Conservation (phyloP, 495 filamentous ascomycete genomes). For the Daldinia childiae region DNA sequence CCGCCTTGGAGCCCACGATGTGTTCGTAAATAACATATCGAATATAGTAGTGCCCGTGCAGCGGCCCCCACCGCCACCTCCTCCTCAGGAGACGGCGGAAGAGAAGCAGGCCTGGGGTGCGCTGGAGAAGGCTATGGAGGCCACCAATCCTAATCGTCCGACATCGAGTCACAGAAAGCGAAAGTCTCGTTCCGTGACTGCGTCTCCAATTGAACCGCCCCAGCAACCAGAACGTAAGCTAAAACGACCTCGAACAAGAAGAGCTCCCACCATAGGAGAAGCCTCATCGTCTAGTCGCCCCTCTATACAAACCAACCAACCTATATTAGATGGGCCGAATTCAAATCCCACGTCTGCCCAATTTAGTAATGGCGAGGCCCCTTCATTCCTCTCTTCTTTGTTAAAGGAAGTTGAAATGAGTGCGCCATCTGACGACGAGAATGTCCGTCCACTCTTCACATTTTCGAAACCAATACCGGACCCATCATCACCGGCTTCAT, state of each 20-base stretch:
- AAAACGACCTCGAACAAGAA: constrained; percentile 80
- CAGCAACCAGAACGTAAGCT: constrained; percentile 76
- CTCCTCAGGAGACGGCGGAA: constrained; percentile 75
- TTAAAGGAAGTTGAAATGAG: constrained; percentile 87
- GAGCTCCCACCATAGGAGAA: constrained; percentile 50
- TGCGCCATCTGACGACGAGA: constrained; percentile 63
- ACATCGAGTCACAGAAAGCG: constrained; percentile 67
- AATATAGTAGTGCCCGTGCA: constrained; percentile 42
- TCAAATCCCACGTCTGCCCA: constrained; percentile 39
- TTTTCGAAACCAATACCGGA: constrained; percentile 58
- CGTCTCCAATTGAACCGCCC: constrained; percentile 73
- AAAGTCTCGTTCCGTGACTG: constrained; percentile 74
- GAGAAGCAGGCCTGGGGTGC: constrained; percentile 89
- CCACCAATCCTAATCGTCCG: constrained; percentile 56
- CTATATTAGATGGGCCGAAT: constrained; percentile 47
- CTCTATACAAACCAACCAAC: constrained; percentile 51
- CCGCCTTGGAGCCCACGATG: constrained; percentile 71
- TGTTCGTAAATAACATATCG: constrained; percentile 70
- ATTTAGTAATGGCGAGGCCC: constrained; percentile 53
- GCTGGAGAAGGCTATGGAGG: constrained; percentile 82
- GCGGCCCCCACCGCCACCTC: constrained; percentile 43
- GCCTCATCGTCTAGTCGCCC: constrained; percentile 58
- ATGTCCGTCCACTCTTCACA: constrained; percentile 56
- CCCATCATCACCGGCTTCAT: constrained; percentile 76
- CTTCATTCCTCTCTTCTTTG: constrained; percentile 79